Evolutionary conservation across 306 rosid genomes (phyloP), one percentile per base, ranked within the genome.

Genomic region (Trifolium pratense): DNA sequence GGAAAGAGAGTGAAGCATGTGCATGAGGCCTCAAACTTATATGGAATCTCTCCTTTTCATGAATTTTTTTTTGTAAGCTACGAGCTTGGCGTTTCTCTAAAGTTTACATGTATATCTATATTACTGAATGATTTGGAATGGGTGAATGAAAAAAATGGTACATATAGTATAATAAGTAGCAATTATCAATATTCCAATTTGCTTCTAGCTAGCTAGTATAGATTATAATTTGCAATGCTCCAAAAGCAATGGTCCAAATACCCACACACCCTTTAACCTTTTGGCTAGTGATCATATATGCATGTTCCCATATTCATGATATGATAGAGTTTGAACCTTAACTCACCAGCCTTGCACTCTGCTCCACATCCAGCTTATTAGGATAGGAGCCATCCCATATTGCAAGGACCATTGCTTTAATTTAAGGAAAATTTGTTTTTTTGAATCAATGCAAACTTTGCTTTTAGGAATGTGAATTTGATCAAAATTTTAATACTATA

Each of bases 11-110:
- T 86, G 80, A 79, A 57, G 92, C 96, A 88, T 85, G 92, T 86
- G 89, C 87, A 58, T 78, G 76, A 60, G 74, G 76, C 87, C 87
- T 81, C 48, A 79, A 88, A 81, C 80, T 81, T 77, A 78, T 74
- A 77, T 58, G 78, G 75, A 75, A 82, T n/a, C 87, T 81, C 91
- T 84, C 61, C 91, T 89, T 89, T 91, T 87, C 76, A 87, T 83
- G 85, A 59, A 88, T 10, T 16, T 6, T 85, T 21, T 17, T 5
- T 80, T 85, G 87, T 66, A 68, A 85, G 81, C 67, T 82, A 78
- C 52, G 60, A 82, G 68, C 75, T 89, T 89, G 82, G 88, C 87
- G 78, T 84, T 86, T 86, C 68, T 77, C 31, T 23, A 65, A 70
- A 67, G 84, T 23, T 68, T 73, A 29, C 73, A n/a, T 71, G 43